Percentiles rank a stretch among this genome's conserved stretches.
These are phyloP conservation scores for Leptographium galeiforme DNA, from an alignment of 2,329 filamentous ascomycete genomes.

Conservation along the genomic window DNA sequence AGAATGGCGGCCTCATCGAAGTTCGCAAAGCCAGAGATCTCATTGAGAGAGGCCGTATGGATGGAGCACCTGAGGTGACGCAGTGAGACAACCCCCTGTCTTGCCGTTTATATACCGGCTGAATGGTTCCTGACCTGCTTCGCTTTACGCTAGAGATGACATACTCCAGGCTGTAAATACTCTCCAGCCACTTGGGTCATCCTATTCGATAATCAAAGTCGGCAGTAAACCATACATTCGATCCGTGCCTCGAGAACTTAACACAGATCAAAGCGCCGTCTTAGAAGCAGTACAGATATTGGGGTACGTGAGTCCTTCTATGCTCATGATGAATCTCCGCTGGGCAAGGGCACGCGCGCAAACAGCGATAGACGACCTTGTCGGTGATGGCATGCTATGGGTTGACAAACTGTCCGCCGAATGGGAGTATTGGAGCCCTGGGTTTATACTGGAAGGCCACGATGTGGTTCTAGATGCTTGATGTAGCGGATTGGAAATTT, in stretches of 20 bases:
- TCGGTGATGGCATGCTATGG: slow-evolving; percentile 86
- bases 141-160: slow-evolving; percentile 54
- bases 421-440: slow-evolving; percentile 87
- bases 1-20: slow-evolving; percentile 87
- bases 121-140: not conserved
- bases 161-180: slow-evolving; percentile 80
- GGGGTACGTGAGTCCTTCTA: slow-evolving; percentile 78
- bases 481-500: not conserved
- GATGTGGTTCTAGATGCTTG: slow-evolving; percentile 14
- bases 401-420: slow-evolving; percentile 75
- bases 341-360: slow-evolving; percentile 79
- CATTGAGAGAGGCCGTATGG: slow-evolving; percentile 58
- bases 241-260: slow-evolving; percentile 87
- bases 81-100: slow-evolving; percentile 37
- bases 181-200: slow-evolving; percentile 73
- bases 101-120: not conserved
- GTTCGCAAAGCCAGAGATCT: slow-evolving; percentile 67
- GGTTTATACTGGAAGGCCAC: slow-evolving; percentile 46
- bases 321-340: slow-evolving; percentile 72
- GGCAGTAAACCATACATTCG: slow-evolving; percentile 79
- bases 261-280: slow-evolving; percentile 83
- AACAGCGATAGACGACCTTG: slow-evolving; percentile 80
- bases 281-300: slow-evolving; percentile 83
- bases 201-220: slow-evolving; percentile 73
- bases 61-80: slow-evolving; percentile 66